A percentile compares a stretch with the other conserved stretches of the same genome.
Evolutionary conservation across 2,329 filamentous ascomycete genomes (phyloP).

Genomic region (Fusarium sulawesiense): DNA sequence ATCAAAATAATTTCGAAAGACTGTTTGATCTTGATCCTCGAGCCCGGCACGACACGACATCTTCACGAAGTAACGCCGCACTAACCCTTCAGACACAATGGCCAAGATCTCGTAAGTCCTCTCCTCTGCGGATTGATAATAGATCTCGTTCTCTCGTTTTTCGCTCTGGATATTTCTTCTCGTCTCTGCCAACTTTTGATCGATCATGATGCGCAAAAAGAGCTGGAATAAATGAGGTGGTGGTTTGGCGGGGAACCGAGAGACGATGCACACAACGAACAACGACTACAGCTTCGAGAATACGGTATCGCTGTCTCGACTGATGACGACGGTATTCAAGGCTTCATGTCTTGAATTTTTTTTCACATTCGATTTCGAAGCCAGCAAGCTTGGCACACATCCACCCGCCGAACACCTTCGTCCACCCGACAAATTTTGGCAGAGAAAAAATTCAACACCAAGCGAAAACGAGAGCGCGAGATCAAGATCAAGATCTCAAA

Average conservation of each 20-base stretch:
- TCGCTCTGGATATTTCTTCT: conserved; percentile 2
- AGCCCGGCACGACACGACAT: conserved; percentile 51
- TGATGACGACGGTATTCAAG: conserved; percentile 9
- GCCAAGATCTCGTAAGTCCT: conserved; percentile 71
- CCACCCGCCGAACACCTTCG: background rate
- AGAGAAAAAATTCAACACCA: conserved; percentile 18
- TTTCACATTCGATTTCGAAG: conserved; percentile 4
- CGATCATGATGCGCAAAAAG: conserved; percentile 28
- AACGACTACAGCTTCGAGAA: conserved; percentile 12
- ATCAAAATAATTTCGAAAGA: conserved; percentile 33
- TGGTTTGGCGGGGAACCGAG: conserved; percentile 29
- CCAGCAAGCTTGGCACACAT: background rate
- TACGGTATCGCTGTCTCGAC: conserved; percentile 1
- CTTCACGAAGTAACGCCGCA: conserved; percentile 56
- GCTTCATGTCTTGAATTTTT: conserved; percentile 13
- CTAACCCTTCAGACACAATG: conserved; percentile 65
- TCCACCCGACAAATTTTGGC: conserved; percentile 21
- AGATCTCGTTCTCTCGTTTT: conserved; percentile 4
- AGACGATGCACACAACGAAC: conserved; percentile 31
- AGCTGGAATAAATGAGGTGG: conserved; percentile 11
- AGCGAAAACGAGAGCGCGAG: conserved; percentile 20
- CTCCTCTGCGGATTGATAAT: conserved; percentile 3
- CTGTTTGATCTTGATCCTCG: conserved; percentile 50
- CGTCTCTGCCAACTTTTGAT: conserved; percentile 31
- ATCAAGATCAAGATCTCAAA: background rate